Conservation (phyloP, 2,329 filamentous ascomycete genomes). For the Stemphylium beticola region DNA sequence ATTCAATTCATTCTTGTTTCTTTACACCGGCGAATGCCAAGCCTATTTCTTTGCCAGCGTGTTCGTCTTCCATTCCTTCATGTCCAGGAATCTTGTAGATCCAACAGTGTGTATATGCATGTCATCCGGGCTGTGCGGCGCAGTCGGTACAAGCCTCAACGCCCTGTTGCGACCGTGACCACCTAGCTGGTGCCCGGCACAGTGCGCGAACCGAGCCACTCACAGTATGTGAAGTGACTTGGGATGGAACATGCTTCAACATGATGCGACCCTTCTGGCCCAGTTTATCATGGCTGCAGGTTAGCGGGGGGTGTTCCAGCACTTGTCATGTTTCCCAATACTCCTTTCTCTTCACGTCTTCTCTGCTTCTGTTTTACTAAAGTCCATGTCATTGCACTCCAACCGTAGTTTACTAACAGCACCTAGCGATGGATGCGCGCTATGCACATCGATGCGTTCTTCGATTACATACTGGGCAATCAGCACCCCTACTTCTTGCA, state of each 20-base stretch:
- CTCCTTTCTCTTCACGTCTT: not conserved
- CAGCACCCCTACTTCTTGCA: constrained; percentile 80
- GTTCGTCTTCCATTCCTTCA: not conserved
- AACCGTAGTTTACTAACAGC: constrained; percentile 11
- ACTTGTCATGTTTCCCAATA: not conserved
- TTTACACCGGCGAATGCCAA: not conserved
- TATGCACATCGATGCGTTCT: constrained; percentile 94
- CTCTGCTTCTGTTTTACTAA: not conserved
- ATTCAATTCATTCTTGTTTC: constrained; percentile 1
- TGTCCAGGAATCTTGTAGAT: not conserved
- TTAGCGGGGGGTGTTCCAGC: not conserved
- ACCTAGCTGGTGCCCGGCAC: constrained; percentile 5
- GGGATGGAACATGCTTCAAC: not conserved
- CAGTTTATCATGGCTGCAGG: not conserved
- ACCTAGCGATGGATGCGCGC: constrained; percentile 90
- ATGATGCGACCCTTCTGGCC: not conserved
- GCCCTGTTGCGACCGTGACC: constrained; percentile 8
- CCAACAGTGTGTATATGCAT: constrained; percentile 12
- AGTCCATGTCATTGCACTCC: not conserved
- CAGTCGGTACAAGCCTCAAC: constrained; percentile 9
- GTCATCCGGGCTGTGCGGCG: constrained; percentile 12
- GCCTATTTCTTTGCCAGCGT: not conserved
- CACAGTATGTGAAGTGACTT: not conserved
- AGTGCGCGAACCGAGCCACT: constrained; percentile 8
- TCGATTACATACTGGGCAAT: constrained; percentile 83